Conservation (phyloP, 495 filamentous ascomycete genomes). For the Parathielavia hyrcaniae region DNA sequence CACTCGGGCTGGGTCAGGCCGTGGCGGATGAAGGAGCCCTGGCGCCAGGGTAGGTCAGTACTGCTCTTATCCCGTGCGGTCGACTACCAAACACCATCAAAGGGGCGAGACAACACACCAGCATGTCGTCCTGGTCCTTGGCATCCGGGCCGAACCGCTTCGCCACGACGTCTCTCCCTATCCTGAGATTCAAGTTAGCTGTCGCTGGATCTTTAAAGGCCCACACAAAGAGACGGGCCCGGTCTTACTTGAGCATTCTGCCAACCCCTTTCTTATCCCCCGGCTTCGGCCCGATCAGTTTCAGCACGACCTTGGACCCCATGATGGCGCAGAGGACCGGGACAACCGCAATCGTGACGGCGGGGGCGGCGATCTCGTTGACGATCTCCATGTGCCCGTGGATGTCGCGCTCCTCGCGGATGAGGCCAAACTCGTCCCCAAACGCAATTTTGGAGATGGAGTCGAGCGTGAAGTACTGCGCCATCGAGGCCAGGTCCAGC, state of each 20-base stretch:
- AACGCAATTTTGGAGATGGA: conserved; percentile 45
- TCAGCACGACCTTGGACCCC: conserved; percentile 42
- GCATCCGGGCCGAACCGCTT: conserved; percentile 32
- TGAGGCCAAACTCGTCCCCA: conserved; percentile 47
- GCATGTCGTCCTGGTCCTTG: conserved; percentile 35
- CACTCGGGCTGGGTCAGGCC: conserved; percentile 30
- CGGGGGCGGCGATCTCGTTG: conserved; percentile 30
- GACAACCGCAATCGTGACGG: conserved; percentile 25
- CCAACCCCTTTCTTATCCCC: conserved; percentile 43
- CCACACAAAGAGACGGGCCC: conserved; percentile 31
- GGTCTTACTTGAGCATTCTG: conserved; percentile 30
- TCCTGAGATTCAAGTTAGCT: conserved; percentile 37
- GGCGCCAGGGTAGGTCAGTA: neutral
- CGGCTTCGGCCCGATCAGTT: conserved; percentile 51
- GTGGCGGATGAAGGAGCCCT: conserved; percentile 32
- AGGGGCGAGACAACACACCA: conserved; percentile 27
- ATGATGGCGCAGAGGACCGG: conserved; percentile 37
- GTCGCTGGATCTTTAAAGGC: conserved; percentile 50
- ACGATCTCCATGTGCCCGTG: conserved; percentile 39
- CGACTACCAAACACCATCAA: neutral
- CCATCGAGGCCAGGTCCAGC: conserved; percentile 41
- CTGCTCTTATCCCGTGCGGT: neutral
- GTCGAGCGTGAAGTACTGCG: conserved; percentile 48
- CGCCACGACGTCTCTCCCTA: conserved; percentile 20
- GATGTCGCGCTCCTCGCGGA: conserved; percentile 43